Percentiles rank a stretch among this genome's conserved stretches.
phyloP scores from a whole-genome alignment of 148 eudicot genomes.

The Persicaria maculosa region DNA sequence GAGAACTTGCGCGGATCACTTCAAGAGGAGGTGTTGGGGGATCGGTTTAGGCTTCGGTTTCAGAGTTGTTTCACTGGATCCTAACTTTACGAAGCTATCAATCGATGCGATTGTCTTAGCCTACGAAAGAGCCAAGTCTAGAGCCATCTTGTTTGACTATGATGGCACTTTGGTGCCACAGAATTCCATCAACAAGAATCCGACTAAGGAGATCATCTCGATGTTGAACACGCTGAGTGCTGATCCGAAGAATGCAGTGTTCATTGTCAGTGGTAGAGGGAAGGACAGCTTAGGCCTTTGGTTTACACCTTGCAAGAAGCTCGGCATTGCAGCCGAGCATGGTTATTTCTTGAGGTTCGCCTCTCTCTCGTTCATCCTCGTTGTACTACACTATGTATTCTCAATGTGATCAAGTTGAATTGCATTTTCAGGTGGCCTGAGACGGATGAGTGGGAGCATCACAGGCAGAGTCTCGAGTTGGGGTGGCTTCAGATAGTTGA shows the following conservation, averaged over 20 bases:
- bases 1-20: slow-evolving; percentile 35
- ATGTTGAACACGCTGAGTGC: slow-evolving; percentile 24
- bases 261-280: slow-evolving; percentile 41
- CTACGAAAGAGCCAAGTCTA: slow-evolving; percentile 22
- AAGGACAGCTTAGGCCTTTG: slow-evolving; percentile 32
- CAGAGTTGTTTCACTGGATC: slow-evolving; percentile 36
- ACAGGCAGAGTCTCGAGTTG: slow-evolving; percentile 24
- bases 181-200: slow-evolving; percentile 21
- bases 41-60: slow-evolving; percentile 36
- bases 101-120: slow-evolving; percentile 29
- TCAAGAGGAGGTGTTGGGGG: slow-evolving; percentile 34
- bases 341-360: slow-evolving; percentile 34
- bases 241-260: slow-evolving; percentile 28
- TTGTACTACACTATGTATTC: background rate
- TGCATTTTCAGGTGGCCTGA: slow-evolving; percentile 30
- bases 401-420: background rate
- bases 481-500: slow-evolving; percentile 33
- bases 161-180: slow-evolving; percentile 39
- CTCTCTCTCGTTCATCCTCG: background rate
- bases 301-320: slow-evolving; percentile 35
- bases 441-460: slow-evolving; percentile 26
- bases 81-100: slow-evolving; percentile 36
- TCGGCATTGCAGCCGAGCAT: slow-evolving; percentile 44
- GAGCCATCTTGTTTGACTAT: slow-evolving; percentile 36
- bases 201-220: slow-evolving; percentile 26